phyloP scores from a whole-genome alignment of 2,329 filamentous ascomycete genomes.

The Xylariaceae sp. region DNA sequence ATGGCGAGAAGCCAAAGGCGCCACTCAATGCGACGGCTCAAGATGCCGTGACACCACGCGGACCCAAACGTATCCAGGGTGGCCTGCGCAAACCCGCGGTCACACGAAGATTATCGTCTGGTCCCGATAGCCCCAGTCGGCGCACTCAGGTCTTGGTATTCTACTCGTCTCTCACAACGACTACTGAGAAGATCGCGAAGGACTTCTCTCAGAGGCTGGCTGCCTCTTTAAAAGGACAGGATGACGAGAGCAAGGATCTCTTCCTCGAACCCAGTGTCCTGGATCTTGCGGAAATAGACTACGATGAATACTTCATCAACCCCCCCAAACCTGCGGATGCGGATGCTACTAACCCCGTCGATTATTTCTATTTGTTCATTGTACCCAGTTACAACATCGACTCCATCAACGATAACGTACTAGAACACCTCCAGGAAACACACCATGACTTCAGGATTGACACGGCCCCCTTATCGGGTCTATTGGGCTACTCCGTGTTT shows the following conservation, averaged over 20 bases:
- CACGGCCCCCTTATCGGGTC: conserved; percentile 68
- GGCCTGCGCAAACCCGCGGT: conserved; percentile 35
- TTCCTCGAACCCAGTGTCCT: conserved; percentile 59
- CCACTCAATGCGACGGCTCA: conserved; percentile 18
- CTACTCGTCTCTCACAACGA: conserved; percentile 82
- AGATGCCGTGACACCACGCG: conserved; percentile 34
- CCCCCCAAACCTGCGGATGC: conserved; percentile 57
- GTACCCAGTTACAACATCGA: conserved; percentile 95
- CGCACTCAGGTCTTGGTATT: conserved; percentile 73
- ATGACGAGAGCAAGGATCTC: conserved; percentile 31
- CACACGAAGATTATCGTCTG: conserved; percentile 27
- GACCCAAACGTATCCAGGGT: conserved; percentile 47
- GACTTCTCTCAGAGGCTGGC: conserved; percentile 55
- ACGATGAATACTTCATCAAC: conserved; percentile 85
- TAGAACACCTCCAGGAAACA: conserved; percentile 83
- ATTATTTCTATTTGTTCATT: conserved; percentile 77
- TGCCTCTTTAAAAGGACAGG: conserved; percentile 46
- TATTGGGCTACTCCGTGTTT: conserved; percentile 89
- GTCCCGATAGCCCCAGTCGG: conserved; percentile 30
- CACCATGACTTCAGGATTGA: conserved; percentile 97
- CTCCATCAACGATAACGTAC: conserved; percentile 79
- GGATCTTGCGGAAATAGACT: conserved; percentile 81
- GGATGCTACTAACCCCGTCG: conserved; percentile 38
- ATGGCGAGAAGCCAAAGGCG: conserved; percentile 19
- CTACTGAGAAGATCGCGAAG: conserved; percentile 68